These are phyloP conservation scores for Linum usitatissimum DNA, from an alignment of 345 rosid genomes.

Conservation along the genomic window DNA sequence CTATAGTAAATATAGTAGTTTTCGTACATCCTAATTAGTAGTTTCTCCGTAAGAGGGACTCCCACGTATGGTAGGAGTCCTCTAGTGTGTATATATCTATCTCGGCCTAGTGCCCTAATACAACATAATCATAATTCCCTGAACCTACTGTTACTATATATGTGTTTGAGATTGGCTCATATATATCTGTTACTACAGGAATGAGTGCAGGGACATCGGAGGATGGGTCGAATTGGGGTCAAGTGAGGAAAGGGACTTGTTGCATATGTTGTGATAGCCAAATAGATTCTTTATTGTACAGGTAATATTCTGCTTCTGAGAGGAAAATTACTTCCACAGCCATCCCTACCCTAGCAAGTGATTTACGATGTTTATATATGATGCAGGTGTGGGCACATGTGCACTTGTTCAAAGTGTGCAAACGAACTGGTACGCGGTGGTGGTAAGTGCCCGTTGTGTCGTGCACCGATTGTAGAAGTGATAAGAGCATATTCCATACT, in stretches of 20 bases:
- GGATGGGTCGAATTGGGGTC: slow-evolving; percentile 90
- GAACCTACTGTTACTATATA: too few relatives aligned
- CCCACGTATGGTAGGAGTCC: too few relatives aligned
- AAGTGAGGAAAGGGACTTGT: slow-evolving; percentile 87
- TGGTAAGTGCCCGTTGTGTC: slow-evolving; percentile 92
- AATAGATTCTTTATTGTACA: slow-evolving; percentile 88
- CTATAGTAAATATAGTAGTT: too few relatives aligned
- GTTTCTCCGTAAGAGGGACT: too few relatives aligned
- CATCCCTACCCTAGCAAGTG: background rate
- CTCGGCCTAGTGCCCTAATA: too few relatives aligned
- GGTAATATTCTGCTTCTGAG: slow-evolving; percentile 28
- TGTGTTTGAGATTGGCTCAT: too few relatives aligned
- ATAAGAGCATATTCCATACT: slow-evolving; percentile 93
- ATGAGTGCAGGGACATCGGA: slow-evolving; percentile 61
- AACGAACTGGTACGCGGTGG: slow-evolving; percentile 80
- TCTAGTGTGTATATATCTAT: too few relatives aligned
- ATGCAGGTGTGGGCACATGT: slow-evolving; percentile 97
- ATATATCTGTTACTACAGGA: slow-evolving; percentile 25
- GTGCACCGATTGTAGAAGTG: slow-evolving; percentile 92
- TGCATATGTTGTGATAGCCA: slow-evolving; percentile 94
- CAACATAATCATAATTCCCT: background rate
- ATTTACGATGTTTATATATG: background rate
- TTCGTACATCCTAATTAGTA: too few relatives aligned
- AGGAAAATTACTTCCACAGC: too few relatives aligned
- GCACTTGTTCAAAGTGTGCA: slow-evolving; percentile 92